A percentile compares a stretch with the other conserved stretches of the same genome.
phyloP scores from a whole-genome alignment of 257 asterid species.

The Leonotis leonurus region DNA sequence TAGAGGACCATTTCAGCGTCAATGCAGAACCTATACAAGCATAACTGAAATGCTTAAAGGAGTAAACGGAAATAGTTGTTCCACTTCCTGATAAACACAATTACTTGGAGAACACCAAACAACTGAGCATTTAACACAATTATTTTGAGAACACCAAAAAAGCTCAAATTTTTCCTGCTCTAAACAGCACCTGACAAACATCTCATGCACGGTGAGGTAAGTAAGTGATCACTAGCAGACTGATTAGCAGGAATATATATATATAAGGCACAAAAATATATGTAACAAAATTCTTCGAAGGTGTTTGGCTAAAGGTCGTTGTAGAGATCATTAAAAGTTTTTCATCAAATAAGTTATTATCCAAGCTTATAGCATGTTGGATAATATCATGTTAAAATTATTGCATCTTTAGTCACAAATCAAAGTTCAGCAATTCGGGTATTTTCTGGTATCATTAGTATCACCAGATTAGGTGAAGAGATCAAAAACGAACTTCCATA shows the following conservation, averaged over 20 bases:
- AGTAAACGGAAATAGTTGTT: neutral
- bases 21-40: conserved; percentile 2
- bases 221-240: neutral
- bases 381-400: neutral
- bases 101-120: neutral
- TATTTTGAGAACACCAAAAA: neutral
- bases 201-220: neutral
- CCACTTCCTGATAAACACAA: neutral
- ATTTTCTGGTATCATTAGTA: neutral
- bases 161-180: neutral
- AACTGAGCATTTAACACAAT: neutral
- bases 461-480: conserved; percentile 5
- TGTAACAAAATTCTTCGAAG: neutral
- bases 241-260: neutral
- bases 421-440: too few species aligned
- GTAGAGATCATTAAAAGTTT: neutral
- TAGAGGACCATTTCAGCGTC: conserved; percentile 6
- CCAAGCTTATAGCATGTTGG: neutral
- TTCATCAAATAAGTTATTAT: neutral
- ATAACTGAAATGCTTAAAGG: neutral
- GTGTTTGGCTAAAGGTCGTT: neutral
- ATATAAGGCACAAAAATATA: neutral
- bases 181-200: neutral
- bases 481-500: conserved; percentile 13
- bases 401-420: too few species aligned